Percentiles rank a stretch among this genome's conserved stretches.
Conservation (phyloP, 2,329 filamentous ascomycete genomes). For the Colletotrichum simmondsii region DNA sequence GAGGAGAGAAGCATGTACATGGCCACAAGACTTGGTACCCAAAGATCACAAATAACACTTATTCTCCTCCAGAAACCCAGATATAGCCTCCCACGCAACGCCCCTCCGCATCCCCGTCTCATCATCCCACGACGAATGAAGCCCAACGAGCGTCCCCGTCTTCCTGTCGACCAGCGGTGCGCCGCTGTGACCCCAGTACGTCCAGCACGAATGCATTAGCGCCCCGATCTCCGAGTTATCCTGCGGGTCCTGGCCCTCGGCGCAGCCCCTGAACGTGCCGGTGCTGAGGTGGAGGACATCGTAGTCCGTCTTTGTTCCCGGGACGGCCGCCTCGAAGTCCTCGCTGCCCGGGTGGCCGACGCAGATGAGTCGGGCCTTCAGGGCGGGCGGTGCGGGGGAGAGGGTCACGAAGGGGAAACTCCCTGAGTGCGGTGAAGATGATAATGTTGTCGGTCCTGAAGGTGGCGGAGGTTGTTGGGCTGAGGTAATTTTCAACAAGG, state of each 20-base stretch:
- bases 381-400: slow-evolving; percentile 33
- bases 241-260: slow-evolving; percentile 52
- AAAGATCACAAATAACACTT: neutral
- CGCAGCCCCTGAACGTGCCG: slow-evolving; percentile 53
- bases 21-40: no score
- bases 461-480: slow-evolving; percentile 31
- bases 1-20: neutral
- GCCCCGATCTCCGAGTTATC: slow-evolving; percentile 64
- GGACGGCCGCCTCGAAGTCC: slow-evolving; percentile 53
- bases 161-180: slow-evolving; percentile 55
- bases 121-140: slow-evolving; percentile 67
- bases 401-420: slow-evolving; percentile 38
- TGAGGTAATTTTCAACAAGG: slow-evolving; percentile 53
- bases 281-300: slow-evolving; percentile 58
- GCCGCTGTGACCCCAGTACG: slow-evolving; percentile 67
- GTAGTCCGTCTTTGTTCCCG: slow-evolving; percentile 53
- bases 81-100: slow-evolving; percentile 55
- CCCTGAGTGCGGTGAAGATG: neutral
- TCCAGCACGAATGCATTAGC: slow-evolving; percentile 65
- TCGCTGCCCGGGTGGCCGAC: slow-evolving; percentile 49
- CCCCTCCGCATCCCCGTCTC: slow-evolving; percentile 62
- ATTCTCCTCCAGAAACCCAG: slow-evolving; percentile 45
- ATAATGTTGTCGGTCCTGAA: neutral
- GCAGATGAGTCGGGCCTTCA: slow-evolving; percentile 42
- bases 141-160: slow-evolving; percentile 54